These are phyloP conservation scores for Durusdinium trenchii DNA, from an alignment of 73 alveolate species.

Conservation along the genomic window DNA sequence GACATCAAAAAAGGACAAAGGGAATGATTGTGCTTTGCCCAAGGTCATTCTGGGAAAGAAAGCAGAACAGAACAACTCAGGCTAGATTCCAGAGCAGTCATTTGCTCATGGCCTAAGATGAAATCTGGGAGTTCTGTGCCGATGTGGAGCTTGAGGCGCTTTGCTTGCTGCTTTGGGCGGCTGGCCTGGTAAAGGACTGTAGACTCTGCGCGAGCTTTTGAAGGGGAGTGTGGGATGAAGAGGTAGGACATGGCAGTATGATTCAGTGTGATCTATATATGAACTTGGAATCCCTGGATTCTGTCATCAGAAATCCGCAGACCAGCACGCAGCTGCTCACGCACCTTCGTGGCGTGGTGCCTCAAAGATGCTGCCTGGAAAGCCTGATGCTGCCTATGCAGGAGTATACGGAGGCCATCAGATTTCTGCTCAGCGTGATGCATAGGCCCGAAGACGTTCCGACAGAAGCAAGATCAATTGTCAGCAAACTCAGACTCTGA, in stretches of 20 bases:
- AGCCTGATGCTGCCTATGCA: neutral
- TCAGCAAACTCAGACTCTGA: neutral
- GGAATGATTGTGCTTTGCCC: too few relatives aligned
- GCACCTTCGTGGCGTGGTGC: neutral
- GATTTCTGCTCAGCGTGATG: conserved; percentile 57
- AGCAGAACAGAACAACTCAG: too few relatives aligned
- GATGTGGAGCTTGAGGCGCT: neutral
- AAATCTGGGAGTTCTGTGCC: too few relatives aligned
- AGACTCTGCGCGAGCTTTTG: neutral
- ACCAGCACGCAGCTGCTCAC: too few relatives aligned
- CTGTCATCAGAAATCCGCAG: too few relatives aligned
- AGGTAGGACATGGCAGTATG: too few relatives aligned
- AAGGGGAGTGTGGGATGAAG: neutral
- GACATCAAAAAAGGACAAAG: too few relatives aligned
- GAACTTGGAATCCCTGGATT: too few relatives aligned
- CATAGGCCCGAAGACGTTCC: conserved; percentile 42
- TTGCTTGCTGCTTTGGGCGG: conserved; percentile 41
- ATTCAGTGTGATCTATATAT: too few relatives aligned
- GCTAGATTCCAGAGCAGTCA: too few relatives aligned
- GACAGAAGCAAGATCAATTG: neutral
- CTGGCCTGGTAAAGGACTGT: conserved; percentile 42
- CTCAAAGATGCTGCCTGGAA: neutral
- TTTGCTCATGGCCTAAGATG: too few relatives aligned
- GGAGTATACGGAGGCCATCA: conserved; percentile 66
- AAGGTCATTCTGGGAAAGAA: too few relatives aligned